phyloP scores from a whole-genome alignment of 139 green algal genomes.

The Volvox africanus region DNA sequence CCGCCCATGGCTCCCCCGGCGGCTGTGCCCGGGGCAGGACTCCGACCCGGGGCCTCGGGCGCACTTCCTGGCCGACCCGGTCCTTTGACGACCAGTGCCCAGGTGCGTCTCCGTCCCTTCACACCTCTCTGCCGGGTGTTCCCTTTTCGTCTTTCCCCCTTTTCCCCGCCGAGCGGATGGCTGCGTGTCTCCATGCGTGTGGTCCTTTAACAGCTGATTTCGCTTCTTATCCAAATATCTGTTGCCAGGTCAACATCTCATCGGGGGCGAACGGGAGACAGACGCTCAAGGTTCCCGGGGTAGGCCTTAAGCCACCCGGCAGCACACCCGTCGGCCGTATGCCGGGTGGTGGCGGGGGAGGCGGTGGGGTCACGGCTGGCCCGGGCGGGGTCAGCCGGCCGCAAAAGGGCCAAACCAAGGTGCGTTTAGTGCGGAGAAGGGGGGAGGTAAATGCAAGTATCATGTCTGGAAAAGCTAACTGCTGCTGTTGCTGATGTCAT shows the following conservation, averaged over 20 bases:
- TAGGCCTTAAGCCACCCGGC: background rate
- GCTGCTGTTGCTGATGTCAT: too few relatives aligned
- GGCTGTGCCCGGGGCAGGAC: background rate
- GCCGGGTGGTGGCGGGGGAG: background rate
- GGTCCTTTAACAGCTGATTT: too few relatives aligned
- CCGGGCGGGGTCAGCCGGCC: background rate
- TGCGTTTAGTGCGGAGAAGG: too few relatives aligned
- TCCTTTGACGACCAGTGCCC: background rate
- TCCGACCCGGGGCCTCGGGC: background rate
- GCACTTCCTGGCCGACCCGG: background rate
- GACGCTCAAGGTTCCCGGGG: background rate
- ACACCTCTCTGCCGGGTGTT: too few relatives aligned
- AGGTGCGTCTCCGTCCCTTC: background rate
- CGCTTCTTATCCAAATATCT: too few relatives aligned
- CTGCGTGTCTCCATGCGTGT: too few relatives aligned
- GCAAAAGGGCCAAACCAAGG: conserved; percentile 13
- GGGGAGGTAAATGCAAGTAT: too few relatives aligned
- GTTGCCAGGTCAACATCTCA: background rate
- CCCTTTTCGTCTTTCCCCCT: too few relatives aligned
- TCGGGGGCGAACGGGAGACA: background rate
- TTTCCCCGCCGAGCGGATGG: too few relatives aligned
- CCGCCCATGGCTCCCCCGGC: conserved; percentile 7
- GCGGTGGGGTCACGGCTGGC: background rate
- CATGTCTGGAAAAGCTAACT: too few relatives aligned
- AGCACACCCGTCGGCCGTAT: background rate